These are phyloP conservation scores for Penicillium ochrochloron DNA, from an alignment of 495 filamentous ascomycete species.

Conservation along the genomic window DNA sequence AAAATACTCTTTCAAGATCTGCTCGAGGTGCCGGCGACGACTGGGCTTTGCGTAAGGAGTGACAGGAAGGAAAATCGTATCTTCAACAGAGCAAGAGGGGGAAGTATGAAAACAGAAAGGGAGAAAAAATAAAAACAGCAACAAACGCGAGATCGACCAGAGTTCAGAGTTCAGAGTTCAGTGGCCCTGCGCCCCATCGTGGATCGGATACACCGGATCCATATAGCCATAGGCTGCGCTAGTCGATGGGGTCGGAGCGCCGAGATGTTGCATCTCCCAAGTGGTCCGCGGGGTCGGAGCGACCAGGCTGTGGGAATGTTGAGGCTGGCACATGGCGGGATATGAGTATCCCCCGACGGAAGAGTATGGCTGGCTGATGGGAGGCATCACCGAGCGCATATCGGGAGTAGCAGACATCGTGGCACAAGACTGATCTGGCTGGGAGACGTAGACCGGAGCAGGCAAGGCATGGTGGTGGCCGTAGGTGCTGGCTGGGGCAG, in stretches of 20 bases:
- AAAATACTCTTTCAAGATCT: background rate
- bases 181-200: conserved; percentile 29
- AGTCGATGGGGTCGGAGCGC: conserved; percentile 23
- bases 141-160: conserved; percentile 21
- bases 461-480: conserved; percentile 26
- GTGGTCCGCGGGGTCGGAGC: conserved; percentile 32
- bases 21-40: conserved; percentile 19
- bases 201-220: conserved; percentile 44
- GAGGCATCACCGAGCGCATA: conserved; percentile 37
- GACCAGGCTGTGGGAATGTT: conserved; percentile 27
- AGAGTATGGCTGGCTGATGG: conserved; percentile 40
- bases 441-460: conserved; percentile 36
- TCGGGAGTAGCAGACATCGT: conserved; percentile 36
- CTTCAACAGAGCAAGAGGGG: conserved; percentile 33
- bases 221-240: conserved; percentile 42
- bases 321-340: conserved; percentile 43
- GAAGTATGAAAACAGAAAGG: conserved; percentile 36
- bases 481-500: conserved; percentile 40
- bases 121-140: conserved; percentile 16
- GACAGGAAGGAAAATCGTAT: conserved; percentile 43
- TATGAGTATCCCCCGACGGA: conserved; percentile 42
- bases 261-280: conserved; percentile 45
- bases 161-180: conserved; percentile 25
- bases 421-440: conserved; percentile 27
- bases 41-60: conserved; percentile 46